phyloP scores from a whole-genome alignment of 768 basidiomycete species.

The Rhodocollybia butyracea region DNA sequence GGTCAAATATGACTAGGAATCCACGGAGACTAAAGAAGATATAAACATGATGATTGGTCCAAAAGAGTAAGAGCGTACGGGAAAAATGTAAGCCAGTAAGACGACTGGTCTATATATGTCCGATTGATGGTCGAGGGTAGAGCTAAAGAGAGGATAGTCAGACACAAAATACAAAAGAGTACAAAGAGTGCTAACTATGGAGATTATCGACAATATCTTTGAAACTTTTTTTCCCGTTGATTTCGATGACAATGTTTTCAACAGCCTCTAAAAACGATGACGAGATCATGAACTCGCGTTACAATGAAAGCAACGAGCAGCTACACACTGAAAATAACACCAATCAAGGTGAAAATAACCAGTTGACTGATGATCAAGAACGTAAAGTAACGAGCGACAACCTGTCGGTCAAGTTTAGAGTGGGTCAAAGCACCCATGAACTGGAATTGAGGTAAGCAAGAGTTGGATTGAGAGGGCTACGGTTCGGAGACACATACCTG shows the following conservation, averaged over 20 bases:
- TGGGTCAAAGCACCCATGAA: constrained; percentile 63
- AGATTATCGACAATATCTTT: constrained; percentile 44
- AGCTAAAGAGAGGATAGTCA: constrained; percentile 32
- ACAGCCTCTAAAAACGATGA: constrained; percentile 31
- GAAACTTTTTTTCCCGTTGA: constrained; percentile 46
- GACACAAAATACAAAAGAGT: neutral
- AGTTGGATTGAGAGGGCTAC: too few relatives aligned
- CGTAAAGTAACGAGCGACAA: constrained; percentile 88
- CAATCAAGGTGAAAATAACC: constrained; percentile 90
- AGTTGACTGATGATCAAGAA: constrained; percentile 95
- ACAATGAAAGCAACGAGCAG: neutral
- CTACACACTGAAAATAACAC: constrained; percentile 75
- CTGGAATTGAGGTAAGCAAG: constrained; percentile 36
- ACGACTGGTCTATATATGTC: constrained; percentile 89
- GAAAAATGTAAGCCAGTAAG: constrained; percentile 93
- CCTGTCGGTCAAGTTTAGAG: constrained; percentile 83
- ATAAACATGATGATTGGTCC: neutral
- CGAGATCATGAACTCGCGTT: neutral
- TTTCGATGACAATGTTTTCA: constrained; percentile 38
- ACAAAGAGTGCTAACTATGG: constrained; percentile 33
- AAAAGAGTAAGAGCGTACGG: constrained; percentile 45
- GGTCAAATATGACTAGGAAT: constrained; percentile 90
- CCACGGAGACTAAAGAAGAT: constrained; percentile 70
- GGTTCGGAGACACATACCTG: too few relatives aligned
- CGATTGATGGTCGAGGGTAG: constrained; percentile 72